Base-by-base conservation (phyloP, 805 yeast genomes). In the Ogataea trehalophila region DNA sequence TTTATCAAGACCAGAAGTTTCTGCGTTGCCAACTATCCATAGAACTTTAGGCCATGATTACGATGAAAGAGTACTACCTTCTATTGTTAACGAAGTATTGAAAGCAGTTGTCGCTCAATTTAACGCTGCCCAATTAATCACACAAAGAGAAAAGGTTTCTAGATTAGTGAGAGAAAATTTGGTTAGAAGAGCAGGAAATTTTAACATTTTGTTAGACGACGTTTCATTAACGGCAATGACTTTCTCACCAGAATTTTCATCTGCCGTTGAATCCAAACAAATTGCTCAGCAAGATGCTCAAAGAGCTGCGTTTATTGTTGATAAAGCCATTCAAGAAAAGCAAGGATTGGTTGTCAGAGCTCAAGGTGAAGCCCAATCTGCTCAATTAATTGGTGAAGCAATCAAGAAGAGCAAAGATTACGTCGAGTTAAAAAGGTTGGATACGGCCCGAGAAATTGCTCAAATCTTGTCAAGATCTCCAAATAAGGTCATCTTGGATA, bases 261-360 rank as follows among this genome's bases (percentile, higher is more conserved):
- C 86, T 40, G 98, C 98, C 5, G 99, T 94, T 47, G 99, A 94
- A 73, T 96, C 97, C 49, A 94, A 94, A 71, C 99, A 94, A 74
- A 94, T 94, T 70, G 98, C 99, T 29, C 99, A 94, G 70, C 99
- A 94, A 75, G 99, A 94, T 66, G 98, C 99, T 18, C 97, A 94
- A 72, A 84, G 96, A 68, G 98, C 99, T 8, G 97, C 98, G 0
- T 94, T 91, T 58, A 76, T 94, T 39, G 99, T 94, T 45, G 99
- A 94, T 68, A 88, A 90, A 66, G 99, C 99, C 8, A 82, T 87
- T 59, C 99, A 94, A 71, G 98, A 94, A 72, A 94, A 94, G 68
- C 98, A 94, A 71, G 95, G 95, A 65, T 77, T 89, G 74, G 95
- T 94, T 54, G 97, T 94, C 48, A 89, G 86, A 69, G 98, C 99